Base-by-base conservation (phyloP, 148 eudicot species). In the Cornus suecica region DNA sequence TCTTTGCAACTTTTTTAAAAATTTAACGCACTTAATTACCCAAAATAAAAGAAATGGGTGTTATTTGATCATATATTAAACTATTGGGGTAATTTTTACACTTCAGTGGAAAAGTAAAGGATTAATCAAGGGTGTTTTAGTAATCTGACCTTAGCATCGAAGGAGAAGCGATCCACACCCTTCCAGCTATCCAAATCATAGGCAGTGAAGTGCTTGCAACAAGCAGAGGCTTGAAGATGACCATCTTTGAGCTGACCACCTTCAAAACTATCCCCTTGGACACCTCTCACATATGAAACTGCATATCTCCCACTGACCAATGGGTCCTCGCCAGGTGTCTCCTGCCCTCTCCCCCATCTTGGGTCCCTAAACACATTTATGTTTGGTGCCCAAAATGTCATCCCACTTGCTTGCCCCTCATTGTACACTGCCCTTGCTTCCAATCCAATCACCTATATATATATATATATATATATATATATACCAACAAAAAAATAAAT, bases 361-460 rank as follows among this genome's bases (percentile, higher is more conserved):
- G 97, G 97, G 72, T 92, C 97, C 74, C 97, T 87, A 15, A 85
- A 87, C 27, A 92, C 81, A 83, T 92, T 92, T 51, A 92, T 92
- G 23, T 92, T 93, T 65, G 97, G 97, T 77, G 97, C 90, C 97
- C 95, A 93, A 76, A 90, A 90, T 78, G 97, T 90, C 88, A 93
- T 84, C 66, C 97, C 97, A 7, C 26, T 78, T 0, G 92, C 95
- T 80, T 93, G 91, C 8, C 95, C 97, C 77, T 60, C 86, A 69
- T 93, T 93, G 83, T 86, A 93, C 71, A 93, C 82, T 24, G 85
- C 97, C 77, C 97, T 77, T 22, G 95, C 93, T 60, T 93, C 97
- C 66, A n/a, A 83, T 30, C 93, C 97, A 75, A 91, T 93, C 32
- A 72, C 93, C 97, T 93, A 66, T 31, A 29, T 45, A 69, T 56